Conservation (phyloP, 768 basidiomycete species). For the Tulasnella sp. region DNA sequence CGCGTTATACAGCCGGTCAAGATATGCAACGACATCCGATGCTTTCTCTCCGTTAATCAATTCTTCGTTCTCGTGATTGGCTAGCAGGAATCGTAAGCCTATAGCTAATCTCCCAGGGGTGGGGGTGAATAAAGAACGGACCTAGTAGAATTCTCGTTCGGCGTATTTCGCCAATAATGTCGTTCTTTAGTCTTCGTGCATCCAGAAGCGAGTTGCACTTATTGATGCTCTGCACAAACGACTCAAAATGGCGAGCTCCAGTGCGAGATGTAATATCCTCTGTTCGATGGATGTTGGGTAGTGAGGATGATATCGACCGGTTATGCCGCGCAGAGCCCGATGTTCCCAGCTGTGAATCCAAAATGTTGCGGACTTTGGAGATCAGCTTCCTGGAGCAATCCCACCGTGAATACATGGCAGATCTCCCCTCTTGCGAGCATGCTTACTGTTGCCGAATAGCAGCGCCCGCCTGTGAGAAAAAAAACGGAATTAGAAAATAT, state of each 20-base stretch:
- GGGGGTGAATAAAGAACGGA: conserved; percentile 25
- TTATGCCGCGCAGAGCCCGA: conserved; percentile 5
- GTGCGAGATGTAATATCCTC: conserved; percentile 77
- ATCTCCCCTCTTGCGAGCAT: background rate
- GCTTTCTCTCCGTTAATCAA: conserved; percentile 81
- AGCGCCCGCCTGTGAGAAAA: conserved; percentile 41
- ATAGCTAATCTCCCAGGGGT: background rate
- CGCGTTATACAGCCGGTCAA: conserved; percentile 80
- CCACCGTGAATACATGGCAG: background rate
- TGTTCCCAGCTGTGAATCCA: conserved; percentile 62
- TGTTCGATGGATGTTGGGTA: conserved; percentile 28
- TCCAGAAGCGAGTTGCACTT: conserved; percentile 76
- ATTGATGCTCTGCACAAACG: conserved; percentile 76
- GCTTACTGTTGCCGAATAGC: conserved; percentile 58
- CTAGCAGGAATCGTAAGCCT: conserved; percentile 29
- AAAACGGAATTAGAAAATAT: background rate
- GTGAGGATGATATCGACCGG: background rate
- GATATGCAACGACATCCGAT: conserved; percentile 74
- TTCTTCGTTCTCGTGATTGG: conserved; percentile 76
- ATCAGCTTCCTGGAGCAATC: conserved; percentile 53
- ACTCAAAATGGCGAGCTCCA: conserved; percentile 74
- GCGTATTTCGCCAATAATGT: conserved; percentile 84
- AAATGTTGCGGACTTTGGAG: conserved; percentile 71
- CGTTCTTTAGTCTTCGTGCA: conserved; percentile 81
- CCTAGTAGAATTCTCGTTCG: conserved; percentile 64